Evolutionary conservation across 306 rosid genomes (phyloP).

Genomic region (Citrullus mucosospermus): DNA sequence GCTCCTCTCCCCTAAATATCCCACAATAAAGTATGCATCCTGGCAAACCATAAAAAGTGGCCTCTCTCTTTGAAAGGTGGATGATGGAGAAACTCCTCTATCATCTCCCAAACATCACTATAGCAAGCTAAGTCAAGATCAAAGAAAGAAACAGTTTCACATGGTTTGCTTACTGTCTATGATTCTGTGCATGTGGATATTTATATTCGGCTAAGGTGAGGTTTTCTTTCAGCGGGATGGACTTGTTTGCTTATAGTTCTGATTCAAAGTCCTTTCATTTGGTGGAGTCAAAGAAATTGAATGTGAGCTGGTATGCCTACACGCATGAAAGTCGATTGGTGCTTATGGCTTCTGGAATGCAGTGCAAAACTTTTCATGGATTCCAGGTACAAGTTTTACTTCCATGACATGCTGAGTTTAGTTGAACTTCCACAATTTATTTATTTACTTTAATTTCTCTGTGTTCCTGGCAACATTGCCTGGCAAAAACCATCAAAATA

Average conservation of each 20-base stretch:
- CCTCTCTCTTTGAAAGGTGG: too few relatives aligned
- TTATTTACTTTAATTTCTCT: constrained; percentile 7
- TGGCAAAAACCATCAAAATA: background rate
- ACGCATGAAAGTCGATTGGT: constrained; percentile 98
- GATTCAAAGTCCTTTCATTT: constrained; percentile 58
- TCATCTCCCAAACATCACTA: too few relatives aligned
- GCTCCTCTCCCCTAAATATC: too few relatives aligned
- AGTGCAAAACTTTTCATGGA: constrained; percentile 86
- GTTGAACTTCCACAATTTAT: background rate
- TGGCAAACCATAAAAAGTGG: too few relatives aligned
- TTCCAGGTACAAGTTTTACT: constrained; percentile 57
- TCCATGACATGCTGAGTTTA: background rate
- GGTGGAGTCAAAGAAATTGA: constrained; percentile 77
- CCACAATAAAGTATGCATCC: too few relatives aligned
- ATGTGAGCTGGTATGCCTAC: constrained; percentile 80
- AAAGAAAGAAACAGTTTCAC: too few relatives aligned
- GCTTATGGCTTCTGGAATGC: constrained; percentile 98
- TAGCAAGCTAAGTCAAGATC: too few relatives aligned
- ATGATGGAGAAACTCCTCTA: too few relatives aligned
- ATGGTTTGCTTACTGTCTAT: too few relatives aligned
- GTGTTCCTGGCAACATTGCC: background rate
- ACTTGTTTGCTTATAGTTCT: constrained; percentile 58
- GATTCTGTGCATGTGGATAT: background rate
- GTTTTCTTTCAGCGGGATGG: constrained; percentile 65
- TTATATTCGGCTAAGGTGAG: constrained; percentile 17